Base-by-base conservation (phyloP, 2,329 filamentous ascomycete species). In the Sporothrix luriei region DNA sequence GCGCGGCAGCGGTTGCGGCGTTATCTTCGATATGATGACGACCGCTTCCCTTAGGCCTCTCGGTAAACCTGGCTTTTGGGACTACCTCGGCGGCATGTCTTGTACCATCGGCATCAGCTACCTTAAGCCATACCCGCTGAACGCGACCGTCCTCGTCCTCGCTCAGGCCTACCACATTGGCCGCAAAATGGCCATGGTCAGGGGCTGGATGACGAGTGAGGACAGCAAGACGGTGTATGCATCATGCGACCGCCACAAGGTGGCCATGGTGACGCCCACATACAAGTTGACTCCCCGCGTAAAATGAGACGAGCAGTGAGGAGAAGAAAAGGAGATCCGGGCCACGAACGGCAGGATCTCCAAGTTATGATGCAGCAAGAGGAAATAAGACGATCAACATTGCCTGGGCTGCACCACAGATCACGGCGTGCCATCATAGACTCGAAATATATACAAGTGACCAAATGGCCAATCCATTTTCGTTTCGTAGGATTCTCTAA, bases 11-110 rank as follows among this genome's bases (percentile, higher is more conserved):
- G 84, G 83, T 2, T 83, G 84, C 2, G 82, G 83, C 0, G 77
- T 84, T 5, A 83, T 87, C 55, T 85, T 85, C 71, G 86, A 88
- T 74, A 83, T 87, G 76, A 80, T 81, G 68, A 85, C 83, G 4
- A 84, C 82, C 0, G 79, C 79, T 14, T 82, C 83, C 0, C 76
- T 86, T 21, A 83, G 82, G 52, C 82, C 84, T 1, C 66, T 85
- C 14, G 78, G 82, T 5, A 78, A 77, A 48, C 81, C 82, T 0
- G 83, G 81, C 2, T 84, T 80, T 73, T 86, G 83, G 83, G 80
- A 84, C 77, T 75, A 57, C 72, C 77, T 85, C 67, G 84, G 82
- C 1, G 83, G 84, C 4, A 82, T 85, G 0, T 83, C 83, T 4
- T 77, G 84, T 6, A 79, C 79, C 0, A 76, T 85, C 43, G 84